These are phyloP conservation scores for Darksidea phi DNA, from an alignment of 495 filamentous ascomycete species.

Conservation along the genomic window DNA sequence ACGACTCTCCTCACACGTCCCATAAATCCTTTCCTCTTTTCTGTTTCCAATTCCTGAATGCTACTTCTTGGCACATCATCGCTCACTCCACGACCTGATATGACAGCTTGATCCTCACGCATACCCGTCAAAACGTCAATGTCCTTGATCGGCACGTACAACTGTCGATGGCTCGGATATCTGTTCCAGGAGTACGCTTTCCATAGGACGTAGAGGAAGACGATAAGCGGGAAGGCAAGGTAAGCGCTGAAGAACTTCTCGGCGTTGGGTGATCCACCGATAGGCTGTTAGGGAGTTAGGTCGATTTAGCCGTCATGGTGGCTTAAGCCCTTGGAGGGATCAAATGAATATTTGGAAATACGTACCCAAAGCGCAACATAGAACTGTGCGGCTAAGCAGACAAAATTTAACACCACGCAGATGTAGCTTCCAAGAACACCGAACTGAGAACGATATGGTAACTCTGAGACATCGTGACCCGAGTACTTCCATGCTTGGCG, in stretches of 20 bases:
- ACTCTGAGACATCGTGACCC: conserved; percentile 27
- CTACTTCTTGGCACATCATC: conserved; percentile 15
- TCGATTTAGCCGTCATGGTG: too few relatives aligned
- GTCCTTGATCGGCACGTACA: conserved; percentile 28
- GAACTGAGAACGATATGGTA: conserved; percentile 26
- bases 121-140: conserved; percentile 38
- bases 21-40: conserved; percentile 8
- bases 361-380: conserved; percentile 35
- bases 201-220: conserved; percentile 34
- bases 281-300: conserved; percentile 24
- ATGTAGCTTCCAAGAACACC: conserved; percentile 27
- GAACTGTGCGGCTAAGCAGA: conserved; percentile 31
- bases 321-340: too few relatives aligned
- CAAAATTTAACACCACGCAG: conserved; percentile 26
- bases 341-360: neutral
- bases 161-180: conserved; percentile 12
- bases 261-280: conserved; percentile 30
- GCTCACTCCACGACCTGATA: conserved; percentile 15
- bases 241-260: conserved; percentile 37
- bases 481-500: conserved; percentile 48
- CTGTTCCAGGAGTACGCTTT: conserved; percentile 29
- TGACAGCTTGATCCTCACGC: conserved; percentile 25
- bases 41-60: conserved; percentile 5
- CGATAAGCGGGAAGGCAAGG: conserved; percentile 33
- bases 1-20: conserved; percentile 2